Evolutionary conservation across 2,329 filamentous ascomycete species (phyloP).

Genomic region (Colletotrichum tropicale): DNA sequence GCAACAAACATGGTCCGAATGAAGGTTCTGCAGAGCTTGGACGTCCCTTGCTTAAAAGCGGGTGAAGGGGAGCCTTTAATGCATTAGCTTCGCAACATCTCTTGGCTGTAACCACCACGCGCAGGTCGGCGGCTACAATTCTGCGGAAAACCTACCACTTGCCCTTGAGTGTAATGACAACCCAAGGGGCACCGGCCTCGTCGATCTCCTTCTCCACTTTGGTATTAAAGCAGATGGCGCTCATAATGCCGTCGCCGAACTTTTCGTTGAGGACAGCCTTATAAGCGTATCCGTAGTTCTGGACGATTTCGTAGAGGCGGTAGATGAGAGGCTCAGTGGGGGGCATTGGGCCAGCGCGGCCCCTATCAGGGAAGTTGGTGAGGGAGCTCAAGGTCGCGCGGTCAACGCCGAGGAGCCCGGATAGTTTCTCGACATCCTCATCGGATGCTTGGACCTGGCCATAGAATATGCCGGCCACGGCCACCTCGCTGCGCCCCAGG

Average conservation of each 20-base stretch:
- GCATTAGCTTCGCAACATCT: background rate
- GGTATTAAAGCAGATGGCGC: conserved; percentile 88
- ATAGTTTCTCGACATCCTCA: conserved; percentile 71
- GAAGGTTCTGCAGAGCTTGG: background rate
- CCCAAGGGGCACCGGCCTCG: conserved; percentile 80
- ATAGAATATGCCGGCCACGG: conserved; percentile 88
- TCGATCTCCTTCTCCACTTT: conserved; percentile 95
- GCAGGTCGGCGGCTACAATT: background rate
- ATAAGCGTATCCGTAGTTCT: conserved; percentile 96
- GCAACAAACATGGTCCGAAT: background rate
- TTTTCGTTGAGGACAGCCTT: conserved; percentile 97
- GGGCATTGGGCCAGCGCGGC: conserved; percentile 80
- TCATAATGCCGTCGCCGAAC: conserved; percentile 95
- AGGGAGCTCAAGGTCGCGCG: conserved; percentile 65
- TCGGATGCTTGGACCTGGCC: conserved; percentile 78
- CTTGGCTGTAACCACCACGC: background rate
- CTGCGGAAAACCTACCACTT: conserved; percentile 67
- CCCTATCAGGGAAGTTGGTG: conserved; percentile 79
- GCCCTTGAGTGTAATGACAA: conserved; percentile 80
- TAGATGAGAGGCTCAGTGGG: conserved; percentile 89
- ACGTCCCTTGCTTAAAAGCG: conserved; percentile 30
- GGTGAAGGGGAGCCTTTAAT: conserved; percentile 38
- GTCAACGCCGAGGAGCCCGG: conserved; percentile 66
- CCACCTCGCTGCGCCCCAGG: conserved; percentile 81
- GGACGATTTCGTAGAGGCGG: conserved; percentile 89